phyloP scores from a whole-genome alignment of 345 rosid genomes.

The Eucalyptus erythrocorys region DNA sequence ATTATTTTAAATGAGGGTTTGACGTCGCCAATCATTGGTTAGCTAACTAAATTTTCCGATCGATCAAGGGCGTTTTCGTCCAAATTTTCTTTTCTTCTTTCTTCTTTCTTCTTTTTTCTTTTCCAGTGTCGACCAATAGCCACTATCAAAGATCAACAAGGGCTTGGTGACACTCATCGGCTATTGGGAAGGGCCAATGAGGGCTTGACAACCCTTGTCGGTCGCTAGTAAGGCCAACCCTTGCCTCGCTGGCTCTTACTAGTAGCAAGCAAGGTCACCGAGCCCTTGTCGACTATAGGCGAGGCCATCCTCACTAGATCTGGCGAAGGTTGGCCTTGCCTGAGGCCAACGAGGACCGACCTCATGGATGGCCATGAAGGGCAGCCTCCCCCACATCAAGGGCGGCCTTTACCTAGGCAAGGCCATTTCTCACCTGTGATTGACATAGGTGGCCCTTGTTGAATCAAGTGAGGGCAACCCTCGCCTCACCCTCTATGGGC shows the following conservation, averaged over 20 bases:
- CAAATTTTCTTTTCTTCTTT: no score
- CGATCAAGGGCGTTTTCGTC: rapidly evolving
- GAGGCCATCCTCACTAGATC: rapidly evolving
- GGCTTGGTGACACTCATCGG: rapidly evolving
- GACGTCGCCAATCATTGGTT: rapidly evolving
- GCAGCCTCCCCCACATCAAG: rapidly evolving
- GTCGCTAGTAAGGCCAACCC: rapidly evolving
- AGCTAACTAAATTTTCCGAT: rapidly evolving
- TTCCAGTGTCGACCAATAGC: rapidly evolving
- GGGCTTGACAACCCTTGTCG: rapidly evolving
- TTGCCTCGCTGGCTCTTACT: rapidly evolving
- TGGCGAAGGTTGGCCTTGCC: rapidly evolving
- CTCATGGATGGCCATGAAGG: no score
- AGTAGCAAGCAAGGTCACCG: rapidly evolving
- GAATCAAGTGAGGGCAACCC: rapidly evolving
- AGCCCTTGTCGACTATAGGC: rapidly evolving
- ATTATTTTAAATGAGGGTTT: rapidly evolving
- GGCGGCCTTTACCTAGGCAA: no score
- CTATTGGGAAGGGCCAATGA: rapidly evolving
- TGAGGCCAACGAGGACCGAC: no score
- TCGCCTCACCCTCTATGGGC: rapidly evolving
- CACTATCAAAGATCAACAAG: rapidly evolving
- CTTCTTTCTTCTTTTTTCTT: no score
- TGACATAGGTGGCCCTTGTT: no score
- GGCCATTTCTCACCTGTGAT: no score